These are phyloP conservation scores for Dictyostelium gargantuum DNA, from an alignment of 208 protist species.

Conservation along the genomic window DNA sequence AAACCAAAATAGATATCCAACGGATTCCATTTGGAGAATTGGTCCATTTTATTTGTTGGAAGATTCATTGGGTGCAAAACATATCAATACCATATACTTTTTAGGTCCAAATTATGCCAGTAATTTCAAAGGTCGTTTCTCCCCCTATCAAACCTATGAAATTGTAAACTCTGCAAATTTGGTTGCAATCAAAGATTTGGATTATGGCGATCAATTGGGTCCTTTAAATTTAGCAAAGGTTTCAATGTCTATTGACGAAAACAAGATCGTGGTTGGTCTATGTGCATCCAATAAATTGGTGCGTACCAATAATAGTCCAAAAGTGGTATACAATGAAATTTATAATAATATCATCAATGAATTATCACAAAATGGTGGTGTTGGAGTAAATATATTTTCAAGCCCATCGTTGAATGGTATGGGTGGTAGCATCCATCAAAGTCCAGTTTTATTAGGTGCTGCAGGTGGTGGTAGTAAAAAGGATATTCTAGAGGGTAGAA, in stretches of 20 bases:
- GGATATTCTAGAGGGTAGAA: neutral
- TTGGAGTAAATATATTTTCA: neutral
- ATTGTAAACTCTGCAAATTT: slow-evolving; percentile 46
- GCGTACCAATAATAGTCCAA: neutral
- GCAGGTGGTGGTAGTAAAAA: neutral
- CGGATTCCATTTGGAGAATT: slow-evolving; percentile 52
- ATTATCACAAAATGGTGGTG: neutral
- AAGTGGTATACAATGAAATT: slow-evolving; percentile 2
- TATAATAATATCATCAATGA: neutral
- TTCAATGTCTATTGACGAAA: slow-evolving; percentile 49
- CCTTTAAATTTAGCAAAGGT: slow-evolving; percentile 47
- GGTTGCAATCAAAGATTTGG: slow-evolving; percentile 13
- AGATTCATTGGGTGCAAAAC: neutral
- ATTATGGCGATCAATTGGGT: slow-evolving; percentile 39
- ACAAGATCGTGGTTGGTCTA: slow-evolving; percentile 13
- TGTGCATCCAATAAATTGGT: slow-evolving; percentile 24
- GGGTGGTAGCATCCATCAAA: no score
- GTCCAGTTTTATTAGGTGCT: neutral
- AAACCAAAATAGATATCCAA: neutral
- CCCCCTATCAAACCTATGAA: slow-evolving; percentile 57
- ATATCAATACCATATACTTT: slow-evolving; percentile 62
- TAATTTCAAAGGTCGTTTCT: slow-evolving; percentile 57
- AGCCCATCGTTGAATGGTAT: neutral
- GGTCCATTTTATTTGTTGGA: slow-evolving; percentile 59
- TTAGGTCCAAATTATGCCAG: slow-evolving; percentile 52